Evolutionary conservation across 306 rosid species (phyloP), one percentile per base, ranked within the genome.

Genomic region (Gynostemma pentaphyllum): DNA sequence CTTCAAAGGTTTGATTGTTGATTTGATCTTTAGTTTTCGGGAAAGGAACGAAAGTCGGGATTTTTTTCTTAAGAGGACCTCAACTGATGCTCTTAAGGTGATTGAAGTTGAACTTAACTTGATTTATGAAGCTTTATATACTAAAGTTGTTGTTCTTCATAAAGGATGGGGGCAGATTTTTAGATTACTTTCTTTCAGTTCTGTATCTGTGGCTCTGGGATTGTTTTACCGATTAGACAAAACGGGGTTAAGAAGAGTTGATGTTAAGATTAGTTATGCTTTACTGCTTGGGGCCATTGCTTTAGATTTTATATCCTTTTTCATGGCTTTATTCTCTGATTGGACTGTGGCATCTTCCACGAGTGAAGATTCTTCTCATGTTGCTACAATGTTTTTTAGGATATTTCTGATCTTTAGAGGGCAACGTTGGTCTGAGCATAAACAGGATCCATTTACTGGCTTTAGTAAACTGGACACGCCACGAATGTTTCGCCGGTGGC

Each of bases 101-200:
- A 52, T 83, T 40, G 70, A 70, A 11, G 56, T 68, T 32, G 85
- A 80, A 21, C 85, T 80, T 64, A 77, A 80, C 67, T 80, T 77
- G 71, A 48, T 80, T 0, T 83, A 77, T 14, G 74, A 78, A 54
- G 74, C 68, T 70, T 78, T 83, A 23, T 77, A 62, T 47, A 83
- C 85, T 7, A 80, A 83, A 75, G 72, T 55, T 5, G 45, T 42
- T 0, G 74, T 70, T 8, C 62, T 75, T 56, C 70, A 30, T 48
- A 36, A 30, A 4, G 4, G 0, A 30, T 0, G 0, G 1, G 80
- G 85, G 0, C 41, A 2, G 18, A 0, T 55, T 6, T 68, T 68
- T 15, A 70, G 85, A 7, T 30, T 44, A 18, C 4, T 70, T 24
- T 75, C 81, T 2, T 15, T 64, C 24, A 1, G 29, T 19, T 62